Percentiles rank a stretch among this genome's conserved stretches.
These are phyloP conservation scores for Aureobasidium sp. DNA, from an alignment of 2,329 filamentous ascomycete species.

Conservation along the genomic window DNA sequence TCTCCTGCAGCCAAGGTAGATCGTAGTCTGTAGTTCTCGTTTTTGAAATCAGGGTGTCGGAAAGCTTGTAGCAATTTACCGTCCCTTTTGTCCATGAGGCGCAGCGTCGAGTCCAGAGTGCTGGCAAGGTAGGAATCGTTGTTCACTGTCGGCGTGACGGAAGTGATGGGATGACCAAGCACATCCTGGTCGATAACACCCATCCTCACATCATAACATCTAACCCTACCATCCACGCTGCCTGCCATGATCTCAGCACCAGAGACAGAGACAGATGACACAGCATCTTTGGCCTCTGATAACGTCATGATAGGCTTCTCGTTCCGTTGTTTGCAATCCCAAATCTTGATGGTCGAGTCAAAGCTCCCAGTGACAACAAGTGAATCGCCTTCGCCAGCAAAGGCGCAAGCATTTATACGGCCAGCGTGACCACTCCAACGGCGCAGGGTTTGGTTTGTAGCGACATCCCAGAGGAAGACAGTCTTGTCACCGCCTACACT, in stretches of 20 bases:
- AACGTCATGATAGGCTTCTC: constrained; percentile 65
- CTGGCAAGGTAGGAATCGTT: constrained; percentile 68
- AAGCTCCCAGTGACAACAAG: constrained; percentile 67
- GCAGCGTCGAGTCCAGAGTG: constrained; percentile 65
- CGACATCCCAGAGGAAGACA: constrained; percentile 93
- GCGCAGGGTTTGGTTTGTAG: constrained; percentile 66
- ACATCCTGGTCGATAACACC: constrained; percentile 66
- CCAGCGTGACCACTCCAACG: constrained; percentile 61
- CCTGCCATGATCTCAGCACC: constrained; percentile 57
- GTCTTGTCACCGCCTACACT: constrained; percentile 81
- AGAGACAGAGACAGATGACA: constrained; percentile 40
- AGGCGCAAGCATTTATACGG: constrained; percentile 70
- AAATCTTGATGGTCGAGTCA: constrained; percentile 68
- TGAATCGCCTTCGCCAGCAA: constrained; percentile 67
- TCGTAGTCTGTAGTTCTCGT: constrained; percentile 66
- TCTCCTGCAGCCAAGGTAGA: constrained; percentile 69
- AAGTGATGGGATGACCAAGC: constrained; percentile 66
- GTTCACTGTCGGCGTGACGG: constrained; percentile 62
- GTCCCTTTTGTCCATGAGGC: constrained; percentile 71
- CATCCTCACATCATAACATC: constrained; percentile 75
- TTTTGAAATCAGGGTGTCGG: constrained; percentile 49
- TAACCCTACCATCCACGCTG: constrained; percentile 76
- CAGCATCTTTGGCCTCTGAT: constrained; percentile 63
- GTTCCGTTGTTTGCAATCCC: constrained; percentile 55
- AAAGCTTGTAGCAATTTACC: constrained; percentile 71